Conservation (phyloP, 495 filamentous ascomycete species). For the Trichoderma reesei region DNA sequence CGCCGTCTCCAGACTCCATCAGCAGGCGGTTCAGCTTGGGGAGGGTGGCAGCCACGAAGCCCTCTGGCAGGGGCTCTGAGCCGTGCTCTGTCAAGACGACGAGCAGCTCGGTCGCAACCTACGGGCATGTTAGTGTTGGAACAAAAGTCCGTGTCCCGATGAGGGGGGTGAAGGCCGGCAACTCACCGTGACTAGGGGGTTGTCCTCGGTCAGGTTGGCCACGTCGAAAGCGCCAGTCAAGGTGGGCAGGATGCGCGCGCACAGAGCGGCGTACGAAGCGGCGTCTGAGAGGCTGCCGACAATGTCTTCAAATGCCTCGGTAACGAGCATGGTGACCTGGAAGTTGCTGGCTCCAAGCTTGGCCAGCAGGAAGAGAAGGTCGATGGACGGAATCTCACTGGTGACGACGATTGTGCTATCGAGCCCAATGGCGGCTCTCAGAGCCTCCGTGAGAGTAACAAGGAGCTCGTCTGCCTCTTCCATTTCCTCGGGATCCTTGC, state of each 20-base stretch:
- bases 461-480: slow-evolving; percentile 84
- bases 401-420: slow-evolving; percentile 63
- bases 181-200: slow-evolving; percentile 62
- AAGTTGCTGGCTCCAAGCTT: slow-evolving; percentile 81
- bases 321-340: slow-evolving; percentile 71
- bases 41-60: slow-evolving; percentile 74
- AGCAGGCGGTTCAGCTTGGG: slow-evolving; percentile 80
- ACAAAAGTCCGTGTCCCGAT: not conserved
- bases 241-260: slow-evolving; percentile 77
- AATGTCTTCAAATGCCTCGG: slow-evolving; percentile 85
- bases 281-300: slow-evolving; percentile 54
- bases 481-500: slow-evolving; percentile 70
- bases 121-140: slow-evolving; percentile 17
- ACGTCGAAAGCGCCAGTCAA: slow-evolving; percentile 84
- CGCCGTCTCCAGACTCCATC: slow-evolving; percentile 68
- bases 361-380: slow-evolving; percentile 81
- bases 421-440: slow-evolving; percentile 71
- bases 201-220: slow-evolving; percentile 71
- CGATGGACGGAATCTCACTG: slow-evolving; percentile 54
- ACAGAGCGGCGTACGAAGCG: slow-evolving; percentile 66
- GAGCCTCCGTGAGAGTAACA: slow-evolving; percentile 78
- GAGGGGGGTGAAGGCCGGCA: not conserved
- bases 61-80: slow-evolving; percentile 70
- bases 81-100: slow-evolving; percentile 72
- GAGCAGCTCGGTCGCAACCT: slow-evolving; percentile 78